These are phyloP conservation scores for Chlamydomonas reinhardtii DNA, from an alignment of 163 green algal genomes.

Conservation along the genomic window DNA sequence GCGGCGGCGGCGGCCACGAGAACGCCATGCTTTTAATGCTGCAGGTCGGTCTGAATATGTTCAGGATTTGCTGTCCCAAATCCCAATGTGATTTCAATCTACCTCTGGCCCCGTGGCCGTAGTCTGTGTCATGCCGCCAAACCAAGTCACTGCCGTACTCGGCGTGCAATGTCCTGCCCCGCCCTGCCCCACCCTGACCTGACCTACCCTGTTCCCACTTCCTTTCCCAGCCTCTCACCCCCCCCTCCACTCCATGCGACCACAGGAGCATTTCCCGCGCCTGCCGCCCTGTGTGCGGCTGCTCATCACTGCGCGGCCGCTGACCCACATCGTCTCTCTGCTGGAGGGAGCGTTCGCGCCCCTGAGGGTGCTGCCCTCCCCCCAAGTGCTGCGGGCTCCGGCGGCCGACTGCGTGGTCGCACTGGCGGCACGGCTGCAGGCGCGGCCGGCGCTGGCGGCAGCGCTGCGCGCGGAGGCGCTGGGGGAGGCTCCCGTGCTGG, in stretches of 20 bases:
- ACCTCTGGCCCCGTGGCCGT: no score
- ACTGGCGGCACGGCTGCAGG: conserved; percentile 5
- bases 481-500: background rate
- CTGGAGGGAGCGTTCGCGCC: background rate
- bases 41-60: conserved; percentile 16
- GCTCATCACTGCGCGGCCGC: conserved; percentile 11
- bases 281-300: conserved; percentile 24
- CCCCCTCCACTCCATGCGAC: no score
- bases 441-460: background rate
- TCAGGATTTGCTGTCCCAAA: no score
- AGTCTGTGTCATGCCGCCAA: no score
- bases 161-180: no score
- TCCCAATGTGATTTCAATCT: no score
- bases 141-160: no score
- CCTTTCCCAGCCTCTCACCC: no score
- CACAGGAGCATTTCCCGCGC: conserved; percentile 32
- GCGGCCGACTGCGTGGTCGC: background rate
- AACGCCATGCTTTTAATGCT: conserved; percentile 28
- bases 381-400: background rate
- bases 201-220: no score
- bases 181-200: no score
- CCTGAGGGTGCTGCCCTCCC: background rate
- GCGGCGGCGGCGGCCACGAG: background rate
- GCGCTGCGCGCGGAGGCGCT: background rate
- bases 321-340: background rate